Base-by-base conservation (phyloP, 2,329 filamentous ascomycete genomes). In the Nannizzia gypsea region DNA sequence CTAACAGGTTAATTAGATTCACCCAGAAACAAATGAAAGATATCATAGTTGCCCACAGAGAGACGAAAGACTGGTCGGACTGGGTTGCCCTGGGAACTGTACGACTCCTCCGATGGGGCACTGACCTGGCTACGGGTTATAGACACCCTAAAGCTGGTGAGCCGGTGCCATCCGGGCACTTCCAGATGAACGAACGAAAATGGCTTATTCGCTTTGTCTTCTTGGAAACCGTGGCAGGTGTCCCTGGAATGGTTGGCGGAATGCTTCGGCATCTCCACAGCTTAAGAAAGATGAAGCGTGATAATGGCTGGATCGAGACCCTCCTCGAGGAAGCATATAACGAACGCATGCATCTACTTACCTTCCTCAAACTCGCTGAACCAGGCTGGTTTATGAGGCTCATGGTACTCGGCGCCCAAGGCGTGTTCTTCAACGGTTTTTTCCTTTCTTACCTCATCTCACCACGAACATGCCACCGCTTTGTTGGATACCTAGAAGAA, bases 401-500 rank as follows among this genome's bases (percentile, higher is more conserved):
- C 60, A 89, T 96, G 84, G 90, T 97, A 59, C 82, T 97, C 42
- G 90, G 86, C 9, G 91, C 92, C 0, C 92, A 97, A 73, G 93
- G 92, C 42, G 89, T 97, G 67, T 97, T 95, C 80, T 96, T 95
- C 82, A 99, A 99, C 75, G 82, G 84, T 64, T 83, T 97, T 71
- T 97, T 99, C 80, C 62, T 96, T 63, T 81, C 87, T 54, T 97
- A 97, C 75, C 84, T 99, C 36, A 69, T 96, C 62, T 90, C 87
- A 1, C 92, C 93, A 5, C 84, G 86, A 63, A 92, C 89, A 64
- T 92, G 89, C 69, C 93, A 99, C 73, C 87, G 93, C 50, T 97
- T 99, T 73, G 91, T 97, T 58, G 93, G 91, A 1, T 97, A 97
- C 67, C 83, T 99, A 11, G 93, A 99, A 74, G 93, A 99, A 72